Conservation (phyloP, 1,284 basidiomycete genomes). For the Xanthoconium separans region DNA sequence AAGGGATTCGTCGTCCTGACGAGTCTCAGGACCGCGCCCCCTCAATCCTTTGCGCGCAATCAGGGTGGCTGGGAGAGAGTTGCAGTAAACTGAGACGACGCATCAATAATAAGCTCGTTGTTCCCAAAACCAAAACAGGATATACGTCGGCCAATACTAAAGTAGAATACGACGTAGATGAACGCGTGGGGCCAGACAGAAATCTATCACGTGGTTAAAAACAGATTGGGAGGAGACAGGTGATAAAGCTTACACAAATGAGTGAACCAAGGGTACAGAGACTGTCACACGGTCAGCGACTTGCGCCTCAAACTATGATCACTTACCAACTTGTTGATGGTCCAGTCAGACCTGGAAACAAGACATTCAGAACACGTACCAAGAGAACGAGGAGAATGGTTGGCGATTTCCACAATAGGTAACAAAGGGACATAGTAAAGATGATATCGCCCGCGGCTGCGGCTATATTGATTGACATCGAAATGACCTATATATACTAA, state of each 20-base stretch:
- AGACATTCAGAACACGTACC: background rate
- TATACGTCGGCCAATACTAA: constrained; percentile 48
- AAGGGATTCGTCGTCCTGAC: too few relatives aligned
- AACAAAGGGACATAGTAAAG: constrained; percentile 52
- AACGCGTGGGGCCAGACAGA: constrained; percentile 39
- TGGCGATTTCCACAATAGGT: constrained; percentile 49
- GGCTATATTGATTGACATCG: constrained; percentile 53
- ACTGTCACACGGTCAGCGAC: constrained; percentile 17
- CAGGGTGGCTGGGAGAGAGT: constrained; percentile 50
- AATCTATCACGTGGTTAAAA: constrained; percentile 29
- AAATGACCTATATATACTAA: constrained; percentile 36
- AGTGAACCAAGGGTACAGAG: constrained; percentile 44
- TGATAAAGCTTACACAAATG: constrained; percentile 35
- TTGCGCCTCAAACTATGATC: background rate
- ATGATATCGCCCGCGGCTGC: constrained; percentile 55
- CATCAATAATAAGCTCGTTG: background rate
- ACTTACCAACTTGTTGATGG: constrained; percentile 46
- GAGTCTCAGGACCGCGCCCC: too few relatives aligned
- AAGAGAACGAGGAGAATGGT: constrained; percentile 32
- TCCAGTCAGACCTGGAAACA: constrained; percentile 40
- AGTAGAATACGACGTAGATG: constrained; percentile 52
- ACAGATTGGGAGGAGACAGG: background rate
- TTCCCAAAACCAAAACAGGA: background rate
- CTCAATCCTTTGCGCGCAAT: constrained; percentile 39
- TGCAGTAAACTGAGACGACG: constrained; percentile 42